phyloP scores from a whole-genome alignment of 345 rosid species.

The Viola odorata region DNA sequence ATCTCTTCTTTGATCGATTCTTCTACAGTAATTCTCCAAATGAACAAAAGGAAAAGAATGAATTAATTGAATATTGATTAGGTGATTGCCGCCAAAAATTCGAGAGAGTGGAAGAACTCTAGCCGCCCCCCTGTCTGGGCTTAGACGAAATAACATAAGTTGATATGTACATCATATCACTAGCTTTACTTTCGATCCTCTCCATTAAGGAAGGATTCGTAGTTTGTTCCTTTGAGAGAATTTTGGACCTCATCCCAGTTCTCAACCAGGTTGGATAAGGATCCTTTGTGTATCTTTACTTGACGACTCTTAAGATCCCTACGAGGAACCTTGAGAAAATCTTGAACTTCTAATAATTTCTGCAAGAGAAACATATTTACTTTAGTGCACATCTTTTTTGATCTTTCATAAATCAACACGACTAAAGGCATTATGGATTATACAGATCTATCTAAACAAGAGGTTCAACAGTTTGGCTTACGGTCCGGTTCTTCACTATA shows the following conservation, averaged over 20 bases:
- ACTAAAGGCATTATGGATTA: background rate
- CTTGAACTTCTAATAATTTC: slow-evolving; percentile 71
- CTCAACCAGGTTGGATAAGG: slow-evolving; percentile 54
- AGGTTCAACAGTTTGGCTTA: slow-evolving; percentile 28
- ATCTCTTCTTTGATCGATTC: background rate
- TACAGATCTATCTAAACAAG: background rate
- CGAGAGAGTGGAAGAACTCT: slow-evolving; percentile 25
- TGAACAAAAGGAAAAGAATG: slow-evolving; percentile 26
- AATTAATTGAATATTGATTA: slow-evolving; percentile 44
- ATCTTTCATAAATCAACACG: too few species aligned
- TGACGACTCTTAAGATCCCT: slow-evolving; percentile 71
- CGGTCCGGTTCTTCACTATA: slow-evolving; percentile 73
- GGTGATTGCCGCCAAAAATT: slow-evolving; percentile 34
- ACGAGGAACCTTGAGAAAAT: slow-evolving; percentile 78
- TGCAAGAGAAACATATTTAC: slow-evolving; percentile 19
- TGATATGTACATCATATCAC: slow-evolving; percentile 24
- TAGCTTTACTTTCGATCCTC: slow-evolving; percentile 47
- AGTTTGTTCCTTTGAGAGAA: slow-evolving; percentile 60
- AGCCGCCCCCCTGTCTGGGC: slow-evolving; percentile 16
- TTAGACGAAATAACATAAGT: background rate
- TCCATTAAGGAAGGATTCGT: slow-evolving; percentile 45
- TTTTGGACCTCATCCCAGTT: slow-evolving; percentile 74
- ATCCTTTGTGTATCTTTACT: slow-evolving; percentile 89
- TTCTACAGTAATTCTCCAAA: background rate
- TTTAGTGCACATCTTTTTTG: background rate